Evolutionary conservation across 257 asterid genomes (phyloP).

Genomic region (Fraxinus excelsior): DNA sequence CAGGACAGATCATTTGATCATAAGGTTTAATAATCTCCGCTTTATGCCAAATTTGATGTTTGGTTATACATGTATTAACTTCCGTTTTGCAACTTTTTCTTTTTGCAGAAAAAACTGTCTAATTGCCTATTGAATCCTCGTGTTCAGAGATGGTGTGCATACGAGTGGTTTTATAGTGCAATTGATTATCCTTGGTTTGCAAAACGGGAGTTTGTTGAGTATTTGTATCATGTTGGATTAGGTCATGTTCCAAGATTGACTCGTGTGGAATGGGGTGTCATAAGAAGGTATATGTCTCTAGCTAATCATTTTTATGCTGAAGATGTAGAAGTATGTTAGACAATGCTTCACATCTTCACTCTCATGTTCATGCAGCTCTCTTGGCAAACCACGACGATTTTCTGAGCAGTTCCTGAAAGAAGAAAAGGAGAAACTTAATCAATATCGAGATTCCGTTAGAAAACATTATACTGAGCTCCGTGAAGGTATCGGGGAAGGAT

Average conservation of each 20-base stretch:
- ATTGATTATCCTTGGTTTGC: slow-evolving; percentile 98
- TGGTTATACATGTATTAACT: slow-evolving; percentile 18
- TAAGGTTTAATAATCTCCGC: slow-evolving; percentile 48
- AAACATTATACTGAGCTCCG: slow-evolving; percentile 84
- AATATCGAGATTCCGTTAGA: slow-evolving; percentile 87
- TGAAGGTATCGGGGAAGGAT: slow-evolving; percentile 81
- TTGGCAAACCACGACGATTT: slow-evolving; percentile 91
- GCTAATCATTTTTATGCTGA: slow-evolving; percentile 3
- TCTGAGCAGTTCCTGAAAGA: slow-evolving; percentile 90
- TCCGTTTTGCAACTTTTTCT: slow-evolving; percentile 20
- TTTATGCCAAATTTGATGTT: slow-evolving; percentile 25
- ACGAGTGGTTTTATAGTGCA: slow-evolving; percentile 95
- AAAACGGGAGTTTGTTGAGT: slow-evolving; percentile 86
- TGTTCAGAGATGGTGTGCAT: slow-evolving; percentile 80
- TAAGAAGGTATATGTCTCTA: slow-evolving; percentile 43
- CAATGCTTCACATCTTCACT: slow-evolving; percentile 20
- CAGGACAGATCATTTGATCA: slow-evolving; percentile 39
- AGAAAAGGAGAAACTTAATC: slow-evolving; percentile 91
- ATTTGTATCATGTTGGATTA: slow-evolving; percentile 68
- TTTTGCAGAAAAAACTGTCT: slow-evolving; percentile 60
- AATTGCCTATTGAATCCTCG: slow-evolving; percentile 54
- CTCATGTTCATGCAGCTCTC: slow-evolving; percentile 63
- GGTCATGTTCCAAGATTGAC: slow-evolving; percentile 60
- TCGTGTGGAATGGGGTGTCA: slow-evolving; percentile 64
- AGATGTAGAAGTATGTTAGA: background rate